These are phyloP conservation scores for Beta macrorhiza DNA, from an alignment of 179 eudicot species.

Conservation along the genomic window DNA sequence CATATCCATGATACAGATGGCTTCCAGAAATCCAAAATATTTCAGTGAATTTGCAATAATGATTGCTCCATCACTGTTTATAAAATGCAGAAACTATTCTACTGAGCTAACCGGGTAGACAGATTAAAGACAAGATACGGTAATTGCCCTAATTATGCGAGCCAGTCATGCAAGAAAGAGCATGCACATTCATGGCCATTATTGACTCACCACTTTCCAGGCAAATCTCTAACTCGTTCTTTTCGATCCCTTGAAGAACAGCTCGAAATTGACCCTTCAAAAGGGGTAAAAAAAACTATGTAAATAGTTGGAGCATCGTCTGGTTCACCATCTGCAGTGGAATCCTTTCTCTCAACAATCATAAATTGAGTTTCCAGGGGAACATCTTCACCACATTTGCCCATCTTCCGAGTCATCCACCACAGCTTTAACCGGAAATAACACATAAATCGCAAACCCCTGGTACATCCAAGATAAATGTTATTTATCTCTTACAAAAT, in stretches of 20 bases:
- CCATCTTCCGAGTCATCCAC: constrained; percentile 99
- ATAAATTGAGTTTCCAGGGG: constrained; percentile 92
- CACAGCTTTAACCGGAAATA: constrained; percentile 90
- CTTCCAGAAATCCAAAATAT: no score
- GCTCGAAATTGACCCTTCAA: constrained; percentile 87
- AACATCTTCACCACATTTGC: constrained; percentile 72
- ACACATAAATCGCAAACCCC: constrained; percentile 84
- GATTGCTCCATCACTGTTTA: no score
- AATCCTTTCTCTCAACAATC: constrained; percentile 76
- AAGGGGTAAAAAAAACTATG: constrained; percentile 78
- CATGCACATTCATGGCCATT: constrained; percentile 5
- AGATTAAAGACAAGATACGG: constrained; percentile 9
- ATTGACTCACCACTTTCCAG: constrained; percentile 62
- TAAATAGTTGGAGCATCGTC: constrained; percentile 61
- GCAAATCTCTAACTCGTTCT: constrained; percentile 81
- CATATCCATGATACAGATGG: no score
- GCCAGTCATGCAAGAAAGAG: constrained; percentile 20
- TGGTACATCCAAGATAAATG: constrained; percentile 23
- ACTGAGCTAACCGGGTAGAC: constrained; percentile 2
- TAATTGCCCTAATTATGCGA: constrained; percentile 14
- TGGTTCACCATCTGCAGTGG: constrained; percentile 32
- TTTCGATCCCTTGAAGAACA: constrained; percentile 86
- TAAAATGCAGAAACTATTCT: constrained; percentile 4
- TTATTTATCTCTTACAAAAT: constrained; percentile 1
- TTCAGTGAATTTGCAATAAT: no score